Conservation (phyloP, 2,329 filamentous ascomycete genomes). For the Calonectria ilicicola region DNA sequence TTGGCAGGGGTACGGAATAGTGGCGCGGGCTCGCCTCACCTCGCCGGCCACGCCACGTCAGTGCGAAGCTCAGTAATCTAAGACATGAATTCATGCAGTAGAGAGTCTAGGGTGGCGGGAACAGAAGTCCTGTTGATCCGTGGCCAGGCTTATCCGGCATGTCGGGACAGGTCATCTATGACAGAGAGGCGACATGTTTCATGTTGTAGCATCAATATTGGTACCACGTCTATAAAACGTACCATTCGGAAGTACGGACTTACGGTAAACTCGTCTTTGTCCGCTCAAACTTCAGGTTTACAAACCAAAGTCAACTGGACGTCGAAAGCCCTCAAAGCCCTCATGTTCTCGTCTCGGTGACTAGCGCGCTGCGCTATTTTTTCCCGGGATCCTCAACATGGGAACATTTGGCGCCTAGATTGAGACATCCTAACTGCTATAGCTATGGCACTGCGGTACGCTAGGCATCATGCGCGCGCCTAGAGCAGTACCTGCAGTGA, state of each 20-base stretch:
- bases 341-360: neutral
- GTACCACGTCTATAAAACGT: neutral
- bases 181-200: neutral
- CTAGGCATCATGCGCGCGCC: neutral
- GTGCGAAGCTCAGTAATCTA: neutral
- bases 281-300: neutral
- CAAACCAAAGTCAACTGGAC: neutral
- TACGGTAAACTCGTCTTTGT: neutral
- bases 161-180: neutral
- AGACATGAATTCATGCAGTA: neutral
- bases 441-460: neutral
- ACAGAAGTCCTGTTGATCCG: neutral
- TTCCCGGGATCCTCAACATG: neutral
- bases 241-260: neutral
- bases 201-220: neutral
- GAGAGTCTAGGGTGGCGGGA: neutral
- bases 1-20: neutral
- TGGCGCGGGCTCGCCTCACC: neutral
- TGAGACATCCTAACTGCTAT: neutral
- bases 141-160: neutral
- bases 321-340: neutral
- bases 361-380: neutral
- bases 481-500: slow-evolving; percentile 3
- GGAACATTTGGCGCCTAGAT: neutral
- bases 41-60: neutral